Conservation (phyloP, 257 asterid species). For the Rubia yunnanensis region DNA sequence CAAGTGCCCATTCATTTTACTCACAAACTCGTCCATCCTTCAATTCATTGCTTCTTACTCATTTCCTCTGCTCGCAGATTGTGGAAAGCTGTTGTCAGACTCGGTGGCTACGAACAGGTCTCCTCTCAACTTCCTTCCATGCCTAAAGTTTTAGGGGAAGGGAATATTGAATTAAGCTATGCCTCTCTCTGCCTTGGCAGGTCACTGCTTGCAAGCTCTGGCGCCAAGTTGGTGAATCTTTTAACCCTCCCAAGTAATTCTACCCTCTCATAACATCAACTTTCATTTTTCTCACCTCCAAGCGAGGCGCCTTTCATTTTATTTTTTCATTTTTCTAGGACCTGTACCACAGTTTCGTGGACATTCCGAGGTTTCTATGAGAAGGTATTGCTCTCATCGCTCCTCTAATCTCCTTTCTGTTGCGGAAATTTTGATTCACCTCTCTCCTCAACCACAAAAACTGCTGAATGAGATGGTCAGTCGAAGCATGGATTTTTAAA, state of each 20-base stretch:
- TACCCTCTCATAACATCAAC: not conserved
- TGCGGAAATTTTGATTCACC: not conserved
- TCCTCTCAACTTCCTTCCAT: constrained; percentile 11
- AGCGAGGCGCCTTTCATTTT: no score
- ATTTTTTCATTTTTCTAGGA: constrained; percentile 42
- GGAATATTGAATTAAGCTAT: not conserved
- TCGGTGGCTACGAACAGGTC: constrained; percentile 95
- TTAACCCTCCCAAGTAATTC: constrained; percentile 73
- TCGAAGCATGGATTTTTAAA: not conserved
- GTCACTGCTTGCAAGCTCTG: constrained; percentile 87
- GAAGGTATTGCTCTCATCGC: constrained; percentile 45
- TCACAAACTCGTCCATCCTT: no score
- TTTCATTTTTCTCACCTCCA: no score
- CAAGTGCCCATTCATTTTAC: no score
- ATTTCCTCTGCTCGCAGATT: constrained; percentile 45
- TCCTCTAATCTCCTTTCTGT: constrained; percentile 7
- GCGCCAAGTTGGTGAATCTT: constrained; percentile 97
- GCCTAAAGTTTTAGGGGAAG: not conserved
- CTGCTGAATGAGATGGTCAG: not conserved
- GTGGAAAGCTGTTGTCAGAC: constrained; percentile 86
- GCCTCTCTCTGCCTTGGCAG: constrained; percentile 31
- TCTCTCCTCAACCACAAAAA: not conserved
- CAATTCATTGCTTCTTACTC: constrained; percentile 7
- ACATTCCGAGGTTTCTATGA: constrained; percentile 91
- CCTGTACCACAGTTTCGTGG: constrained; percentile 97